Conservation (phyloP, 176 grass and related monocot genomes). For the Neostapfia colusana region DNA sequence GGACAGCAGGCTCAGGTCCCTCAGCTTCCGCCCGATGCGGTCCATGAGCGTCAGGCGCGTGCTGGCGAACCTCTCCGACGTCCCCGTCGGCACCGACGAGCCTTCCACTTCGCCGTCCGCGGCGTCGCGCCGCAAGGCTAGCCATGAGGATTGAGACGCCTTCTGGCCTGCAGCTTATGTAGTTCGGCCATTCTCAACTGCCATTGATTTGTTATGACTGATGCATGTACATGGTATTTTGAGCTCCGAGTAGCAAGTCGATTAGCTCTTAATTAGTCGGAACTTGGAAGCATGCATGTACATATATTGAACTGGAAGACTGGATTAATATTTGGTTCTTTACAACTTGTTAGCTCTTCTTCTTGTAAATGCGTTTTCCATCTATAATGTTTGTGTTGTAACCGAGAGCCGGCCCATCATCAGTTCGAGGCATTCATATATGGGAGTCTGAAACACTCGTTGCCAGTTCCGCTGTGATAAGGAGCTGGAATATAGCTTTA, state of each 20-base stretch:
- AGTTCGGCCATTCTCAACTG: slow-evolving; percentile 21
- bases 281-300: slow-evolving; percentile 6
- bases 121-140: slow-evolving; percentile 17
- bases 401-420: not conserved
- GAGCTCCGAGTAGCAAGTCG: not conserved
- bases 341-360: not conserved
- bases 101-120: not conserved
- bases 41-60: slow-evolving; percentile 62
- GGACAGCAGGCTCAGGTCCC: slow-evolving; percentile 42
- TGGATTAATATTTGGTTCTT: slow-evolving; percentile 57
- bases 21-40: slow-evolving; percentile 62
- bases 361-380: not conserved
- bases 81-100: slow-evolving; percentile 56
- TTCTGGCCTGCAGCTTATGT: not conserved
- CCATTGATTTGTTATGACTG: not conserved
- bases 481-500: slow-evolving; percentile 34
- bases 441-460: not conserved
- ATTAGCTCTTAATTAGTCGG: not conserved
- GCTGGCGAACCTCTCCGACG: slow-evolving; percentile 66
- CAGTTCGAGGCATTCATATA: not conserved
- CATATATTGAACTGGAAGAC: not conserved
- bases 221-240: slow-evolving; percentile 16
- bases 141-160: slow-evolving; percentile 37
- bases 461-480: not conserved
- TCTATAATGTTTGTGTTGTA: not conserved